Evolutionary conservation across 495 filamentous ascomycete genomes (phyloP), one percentile per base, ranked within the genome.

Genomic region (Physcia stellaris): DNA sequence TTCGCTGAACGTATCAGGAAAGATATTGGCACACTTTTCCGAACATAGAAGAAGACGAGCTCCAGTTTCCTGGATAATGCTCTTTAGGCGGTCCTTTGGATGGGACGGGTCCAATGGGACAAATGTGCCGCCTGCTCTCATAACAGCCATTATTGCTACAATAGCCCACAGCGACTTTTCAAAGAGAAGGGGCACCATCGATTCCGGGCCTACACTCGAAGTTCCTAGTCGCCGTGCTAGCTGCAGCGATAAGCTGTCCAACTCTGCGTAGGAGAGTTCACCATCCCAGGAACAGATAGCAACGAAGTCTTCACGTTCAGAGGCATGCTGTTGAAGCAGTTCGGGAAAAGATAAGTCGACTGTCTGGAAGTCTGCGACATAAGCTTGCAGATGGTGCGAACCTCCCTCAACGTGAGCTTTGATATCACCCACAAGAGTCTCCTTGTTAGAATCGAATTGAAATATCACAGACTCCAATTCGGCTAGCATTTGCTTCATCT

Each of bases 31-130:
- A 31, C 53, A 52, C 6, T 35, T 47, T 39, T 54, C 45, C 4
- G 78, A 82, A 20, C 73, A 73, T 31, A 83, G 43, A 7, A 75
- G 49, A 24, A 76, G 54, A 11, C 50, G 51, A 13, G 57, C 63
- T 27, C 58, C 50, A 18, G 66, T 55, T 17, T 58, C 60, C 28
- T 51, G 32, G n/a, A 59, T 53, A 13, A 70, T 51, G 24, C 52
- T 48, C 36, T 63, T 55, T n/a, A 74, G 51, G 2, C 76, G 66
- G 32, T 59, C 52, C 7, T 51, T 51, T 12, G 74, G 74, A 40
- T 79, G 71, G 3, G 58, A 56, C 10, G 75, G 67, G 24, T 77
- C 71, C 16, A 79, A 52, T 3, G 71, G 73, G 17, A 78, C 72
- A 43, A 71, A 71, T 1, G 58, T 70, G 15, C 67, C 72, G 2